Evolutionary conservation across 352 stramenopile species (phyloP).

Genomic region (Globisporangium viniferum): DNA sequence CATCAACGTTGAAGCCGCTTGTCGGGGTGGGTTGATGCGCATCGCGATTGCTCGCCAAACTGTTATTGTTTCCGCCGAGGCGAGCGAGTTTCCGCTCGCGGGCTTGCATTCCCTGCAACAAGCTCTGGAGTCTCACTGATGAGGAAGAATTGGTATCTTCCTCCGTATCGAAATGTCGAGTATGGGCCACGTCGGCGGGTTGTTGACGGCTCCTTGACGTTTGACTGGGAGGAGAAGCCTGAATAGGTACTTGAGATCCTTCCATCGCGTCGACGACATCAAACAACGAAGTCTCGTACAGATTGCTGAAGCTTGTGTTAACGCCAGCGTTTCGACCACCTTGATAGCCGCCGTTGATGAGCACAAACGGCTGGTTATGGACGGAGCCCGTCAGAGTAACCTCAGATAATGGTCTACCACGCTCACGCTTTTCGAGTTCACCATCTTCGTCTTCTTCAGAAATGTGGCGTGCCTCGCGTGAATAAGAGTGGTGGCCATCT

Average conservation of each 20-base stretch:
- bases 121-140: slow-evolving; percentile 18
- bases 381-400: slow-evolving; percentile 10
- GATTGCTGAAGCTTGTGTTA: slow-evolving; percentile 17
- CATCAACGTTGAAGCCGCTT: slow-evolving; percentile 6
- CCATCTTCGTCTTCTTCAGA: background rate
- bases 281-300: slow-evolving; percentile 48
- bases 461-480: background rate
- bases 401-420: slow-evolving; percentile 12
- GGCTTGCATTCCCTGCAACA: slow-evolving; percentile 25
- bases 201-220: background rate
- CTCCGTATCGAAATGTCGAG: background rate
- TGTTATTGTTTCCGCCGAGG: background rate
- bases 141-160: slow-evolving; percentile 1
- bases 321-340: background rate
- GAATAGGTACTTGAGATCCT: background rate
- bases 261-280: slow-evolving; percentile 48
- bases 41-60: background rate
- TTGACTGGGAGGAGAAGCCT: background rate
- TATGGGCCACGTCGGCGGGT: background rate
- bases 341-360: slow-evolving; percentile 9
- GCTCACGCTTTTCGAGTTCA: no score
- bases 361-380: slow-evolving; percentile 3
- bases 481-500: background rate
- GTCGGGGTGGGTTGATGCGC: background rate
- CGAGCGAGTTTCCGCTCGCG: slow-evolving; percentile 31